A percentile compares a stretch with the other conserved stretches of the same genome.
Evolutionary conservation across 768 basidiomycete species (phyloP).

Genomic region (Phylloporus sp.): DNA sequence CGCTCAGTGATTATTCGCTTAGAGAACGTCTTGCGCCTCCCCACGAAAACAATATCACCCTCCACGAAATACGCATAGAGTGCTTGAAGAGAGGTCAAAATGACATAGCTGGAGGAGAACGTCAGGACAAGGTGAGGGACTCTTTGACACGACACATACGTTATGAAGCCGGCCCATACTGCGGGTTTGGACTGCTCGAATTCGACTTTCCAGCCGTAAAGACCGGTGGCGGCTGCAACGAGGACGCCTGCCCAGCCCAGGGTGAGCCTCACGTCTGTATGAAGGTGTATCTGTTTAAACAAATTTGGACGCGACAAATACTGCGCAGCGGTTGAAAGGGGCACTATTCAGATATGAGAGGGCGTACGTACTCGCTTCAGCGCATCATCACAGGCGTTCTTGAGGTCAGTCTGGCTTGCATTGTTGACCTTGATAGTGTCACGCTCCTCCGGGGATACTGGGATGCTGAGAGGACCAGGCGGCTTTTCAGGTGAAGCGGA

Average conservation of each 20-base stretch:
- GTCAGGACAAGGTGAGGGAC: slow-evolving; percentile 6
- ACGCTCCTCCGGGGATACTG: slow-evolving; percentile 41
- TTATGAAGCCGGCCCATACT: slow-evolving; percentile 72
- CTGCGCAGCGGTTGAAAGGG: slow-evolving; percentile 37
- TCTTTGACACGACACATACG: slow-evolving; percentile 47
- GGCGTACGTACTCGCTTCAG: slow-evolving; percentile 69
- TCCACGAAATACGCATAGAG: slow-evolving; percentile 87
- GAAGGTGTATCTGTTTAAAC: slow-evolving; percentile 82
- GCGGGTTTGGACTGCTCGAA: slow-evolving; percentile 85
- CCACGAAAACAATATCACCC: slow-evolving; percentile 79
- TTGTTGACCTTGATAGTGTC: slow-evolving; percentile 62
- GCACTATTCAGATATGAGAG: neutral
- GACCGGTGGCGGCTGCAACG: slow-evolving; percentile 73
- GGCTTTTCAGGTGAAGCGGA: slow-evolving; percentile 37
- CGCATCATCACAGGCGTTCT: slow-evolving; percentile 81
- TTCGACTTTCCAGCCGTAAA: slow-evolving; percentile 84
- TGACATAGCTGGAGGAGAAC: slow-evolving; percentile 54
- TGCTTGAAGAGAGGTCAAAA: slow-evolving; percentile 68
- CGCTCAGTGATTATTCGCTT: slow-evolving; percentile 92
- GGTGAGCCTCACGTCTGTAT: slow-evolving; percentile 83
- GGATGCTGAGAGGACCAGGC: slow-evolving; percentile 50
- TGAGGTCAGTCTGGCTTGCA: slow-evolving; percentile 53
- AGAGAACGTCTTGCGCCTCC: slow-evolving; percentile 85
- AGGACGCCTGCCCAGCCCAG: slow-evolving; percentile 87
- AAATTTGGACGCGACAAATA: slow-evolving; percentile 75